Conservation (phyloP, 768 basidiomycete species). For the Leccinum variicolor region DNA sequence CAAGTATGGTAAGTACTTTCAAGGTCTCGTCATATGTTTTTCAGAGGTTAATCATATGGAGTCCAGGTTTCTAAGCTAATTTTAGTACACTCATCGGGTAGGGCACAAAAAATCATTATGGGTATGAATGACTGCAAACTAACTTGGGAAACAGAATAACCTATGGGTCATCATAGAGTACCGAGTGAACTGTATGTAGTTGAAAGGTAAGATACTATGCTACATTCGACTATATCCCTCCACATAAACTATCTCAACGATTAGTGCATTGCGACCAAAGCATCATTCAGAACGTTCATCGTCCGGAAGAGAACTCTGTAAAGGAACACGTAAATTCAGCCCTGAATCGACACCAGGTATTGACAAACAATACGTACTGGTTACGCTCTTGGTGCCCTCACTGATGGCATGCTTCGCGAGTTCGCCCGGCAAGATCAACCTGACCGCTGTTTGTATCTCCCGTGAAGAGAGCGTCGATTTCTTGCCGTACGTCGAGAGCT, state of each 20-base stretch:
- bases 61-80: constrained; percentile 24
- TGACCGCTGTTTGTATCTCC: constrained; percentile 68
- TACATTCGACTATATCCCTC: constrained; percentile 12
- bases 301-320: constrained; percentile 28
- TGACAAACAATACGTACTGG: constrained; percentile 27
- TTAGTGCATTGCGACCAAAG: background rate
- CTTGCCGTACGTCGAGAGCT: constrained; percentile 68
- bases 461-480: constrained; percentile 73
- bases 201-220: constrained; percentile 18
- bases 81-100: background rate
- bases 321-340: constrained; percentile 1
- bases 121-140: background rate
- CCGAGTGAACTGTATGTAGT: background rate
- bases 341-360: background rate
- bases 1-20: constrained; percentile 70
- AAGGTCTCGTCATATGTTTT: background rate
- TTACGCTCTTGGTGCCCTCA: constrained; percentile 67
- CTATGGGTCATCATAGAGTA: background rate
- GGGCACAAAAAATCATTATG: too few relatives aligned
- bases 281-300: constrained; percentile 1
- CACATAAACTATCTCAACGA: background rate
- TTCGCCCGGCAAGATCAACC: constrained; percentile 69
- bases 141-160: too few relatives aligned
- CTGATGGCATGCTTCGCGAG: constrained; percentile 75
- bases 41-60: background rate